A percentile compares a stretch with the other conserved stretches of the same genome.
Conservation (phyloP, 345 rosid genomes). For the Laguncularia racemosa region DNA sequence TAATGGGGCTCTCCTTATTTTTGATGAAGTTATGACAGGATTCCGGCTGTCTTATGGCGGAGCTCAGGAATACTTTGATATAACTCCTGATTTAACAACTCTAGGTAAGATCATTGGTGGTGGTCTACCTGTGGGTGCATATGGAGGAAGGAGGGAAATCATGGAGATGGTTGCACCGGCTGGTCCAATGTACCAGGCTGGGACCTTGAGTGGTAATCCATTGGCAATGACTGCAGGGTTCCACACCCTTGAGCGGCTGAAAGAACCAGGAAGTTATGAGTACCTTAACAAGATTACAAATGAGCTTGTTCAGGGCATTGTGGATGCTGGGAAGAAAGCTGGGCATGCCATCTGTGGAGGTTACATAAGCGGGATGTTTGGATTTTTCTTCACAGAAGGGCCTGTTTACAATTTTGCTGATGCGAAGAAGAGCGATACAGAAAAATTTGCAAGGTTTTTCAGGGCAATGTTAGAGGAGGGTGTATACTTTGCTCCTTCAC, state of each 20-base stretch:
- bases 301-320: constrained; percentile 56
- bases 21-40: constrained; percentile 95
- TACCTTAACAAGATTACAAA: constrained; percentile 65
- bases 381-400: constrained; percentile 91
- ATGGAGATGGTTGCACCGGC: constrained; percentile 99
- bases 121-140: constrained; percentile 91
- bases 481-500: constrained; percentile 94
- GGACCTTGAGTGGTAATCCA: constrained; percentile 94
- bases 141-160: constrained; percentile 87
- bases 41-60: constrained; percentile 92
- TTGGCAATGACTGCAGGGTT: constrained; percentile 95
- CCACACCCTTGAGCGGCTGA: constrained; percentile 63
- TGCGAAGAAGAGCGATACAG: constrained; percentile 75
- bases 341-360: constrained; percentile 92
- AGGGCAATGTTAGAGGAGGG: constrained; percentile 92
- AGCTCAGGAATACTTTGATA: constrained; percentile 79
- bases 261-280: constrained; percentile 70
- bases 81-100: constrained; percentile 76
- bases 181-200: constrained; percentile 98
- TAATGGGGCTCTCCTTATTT: constrained; percentile 59
- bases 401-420: constrained; percentile 73
- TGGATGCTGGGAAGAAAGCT: constrained; percentile 72
- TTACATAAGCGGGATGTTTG: constrained; percentile 78
- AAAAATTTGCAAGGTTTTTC: constrained; percentile 68
- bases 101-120: constrained; percentile 93